Conservation (phyloP, 805 yeast species). For the Nadsonia fulvescens region DNA sequence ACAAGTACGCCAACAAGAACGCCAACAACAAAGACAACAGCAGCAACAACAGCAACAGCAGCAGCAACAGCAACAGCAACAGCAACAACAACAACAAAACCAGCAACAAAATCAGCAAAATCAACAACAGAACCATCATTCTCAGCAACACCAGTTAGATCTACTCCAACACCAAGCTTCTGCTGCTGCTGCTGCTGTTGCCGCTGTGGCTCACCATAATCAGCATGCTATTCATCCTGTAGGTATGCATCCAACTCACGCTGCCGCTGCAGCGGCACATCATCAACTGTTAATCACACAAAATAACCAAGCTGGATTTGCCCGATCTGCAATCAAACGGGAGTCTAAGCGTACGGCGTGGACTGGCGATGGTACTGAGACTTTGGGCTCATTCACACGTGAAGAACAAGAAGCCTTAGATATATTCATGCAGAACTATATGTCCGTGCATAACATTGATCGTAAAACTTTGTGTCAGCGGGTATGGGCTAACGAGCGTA, state of each 20-base stretch:
- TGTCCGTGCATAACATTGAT: constrained; percentile 40
- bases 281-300: too few species aligned
- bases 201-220: too few species aligned
- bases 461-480: constrained; percentile 60
- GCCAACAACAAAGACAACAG: not conserved
- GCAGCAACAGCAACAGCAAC: constrained; percentile 2
- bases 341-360: constrained; percentile 8
- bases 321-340: constrained; percentile 3
- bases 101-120: not conserved
- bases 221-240: too few species aligned
- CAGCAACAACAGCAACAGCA: constrained; percentile 3
- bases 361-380: constrained; percentile 15
- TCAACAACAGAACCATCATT: not conserved
- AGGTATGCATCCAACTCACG: too few species aligned
- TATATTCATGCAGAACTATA: constrained; percentile 51
- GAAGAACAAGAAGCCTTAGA: constrained; percentile 61
- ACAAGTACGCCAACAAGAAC: not conserved
- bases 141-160: not conserved
- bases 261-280: too few species aligned
- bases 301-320: not conserved
- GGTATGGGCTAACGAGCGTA: constrained; percentile 73
- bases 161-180: not conserved
- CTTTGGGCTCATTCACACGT: constrained; percentile 29
- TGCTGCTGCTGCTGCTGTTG: constrained; percentile 2
- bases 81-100: too few species aligned